A percentile compares a stretch with the other conserved stretches of the same genome.
phyloP scores from a whole-genome alignment of 2,329 filamentous ascomycete species.

The Colletotrichum eleusines region DNA sequence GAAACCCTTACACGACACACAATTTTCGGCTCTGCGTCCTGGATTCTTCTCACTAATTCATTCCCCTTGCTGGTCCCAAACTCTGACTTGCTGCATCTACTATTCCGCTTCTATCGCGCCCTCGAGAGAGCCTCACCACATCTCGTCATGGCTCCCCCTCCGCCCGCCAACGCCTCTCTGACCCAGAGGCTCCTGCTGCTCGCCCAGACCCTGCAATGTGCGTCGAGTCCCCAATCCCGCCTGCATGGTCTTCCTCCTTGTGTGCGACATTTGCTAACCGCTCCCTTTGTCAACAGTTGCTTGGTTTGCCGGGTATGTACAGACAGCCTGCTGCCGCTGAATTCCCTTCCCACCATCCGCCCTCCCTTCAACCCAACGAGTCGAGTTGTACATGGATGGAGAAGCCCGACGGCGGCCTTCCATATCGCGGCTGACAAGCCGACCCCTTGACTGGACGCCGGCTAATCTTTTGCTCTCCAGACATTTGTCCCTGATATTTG shows the following conservation, averaged over 20 bases:
- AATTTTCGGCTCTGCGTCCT: constrained; percentile 12
- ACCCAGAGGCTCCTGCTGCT: constrained; percentile 80
- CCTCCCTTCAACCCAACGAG: constrained; percentile 31
- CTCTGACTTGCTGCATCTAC: constrained; percentile 4
- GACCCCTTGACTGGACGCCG: not conserved
- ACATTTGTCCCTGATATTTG: constrained; percentile 87
- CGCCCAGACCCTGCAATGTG: constrained; percentile 93
- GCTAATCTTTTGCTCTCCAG: constrained; percentile 58
- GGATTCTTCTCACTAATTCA: too few relatives aligned
- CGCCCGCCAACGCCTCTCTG: constrained; percentile 76
- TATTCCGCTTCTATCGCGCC: constrained; percentile 7
- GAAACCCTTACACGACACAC: constrained; percentile 31
- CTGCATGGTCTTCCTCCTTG: constrained; percentile 39
- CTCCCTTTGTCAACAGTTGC: constrained; percentile 65
- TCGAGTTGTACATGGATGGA: constrained; percentile 7
- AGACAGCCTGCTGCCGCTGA: constrained; percentile 37
- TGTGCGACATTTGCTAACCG: constrained; percentile 51
- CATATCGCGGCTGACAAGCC: not conserved
- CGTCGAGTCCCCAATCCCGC: constrained; percentile 51
- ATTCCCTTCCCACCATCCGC: constrained; percentile 32
- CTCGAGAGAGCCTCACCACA: constrained; percentile 8
- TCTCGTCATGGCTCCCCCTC: constrained; percentile 69
- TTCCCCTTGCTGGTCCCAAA: not conserved
- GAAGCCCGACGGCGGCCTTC: not conserved
- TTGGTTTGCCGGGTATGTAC: constrained; percentile 84